phyloP scores from a whole-genome alignment of 768 basidiomycete species.

The Aureoboletus auriporus region DNA sequence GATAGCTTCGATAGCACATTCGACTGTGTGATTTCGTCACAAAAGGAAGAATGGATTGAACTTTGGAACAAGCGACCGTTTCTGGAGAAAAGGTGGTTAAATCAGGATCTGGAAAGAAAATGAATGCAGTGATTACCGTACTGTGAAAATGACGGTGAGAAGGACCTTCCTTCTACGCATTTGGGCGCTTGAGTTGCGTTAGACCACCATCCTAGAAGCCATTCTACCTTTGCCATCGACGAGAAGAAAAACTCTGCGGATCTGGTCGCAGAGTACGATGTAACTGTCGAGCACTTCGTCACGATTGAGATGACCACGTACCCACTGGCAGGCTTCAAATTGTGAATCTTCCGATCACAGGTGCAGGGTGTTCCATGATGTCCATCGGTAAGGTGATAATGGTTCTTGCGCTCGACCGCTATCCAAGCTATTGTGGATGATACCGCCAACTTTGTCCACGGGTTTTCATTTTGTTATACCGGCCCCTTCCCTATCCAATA shows the following conservation, averaged over 20 bases:
- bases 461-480: slow-evolving; percentile 81
- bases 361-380: slow-evolving; percentile 49
- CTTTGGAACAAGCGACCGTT: slow-evolving; percentile 95
- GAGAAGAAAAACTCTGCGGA: slow-evolving; percentile 95
- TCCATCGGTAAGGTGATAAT: slow-evolving; percentile 65
- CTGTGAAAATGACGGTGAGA: slow-evolving; percentile 42
- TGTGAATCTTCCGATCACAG: slow-evolving; percentile 49
- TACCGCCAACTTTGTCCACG: slow-evolving; percentile 83
- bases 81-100: slow-evolving; percentile 99
- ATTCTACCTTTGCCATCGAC: slow-evolving; percentile 58
- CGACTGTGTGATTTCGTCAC: slow-evolving; percentile 54
- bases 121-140: slow-evolving; percentile 52
- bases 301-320: slow-evolving; percentile 63
- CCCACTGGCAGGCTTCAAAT: slow-evolving; percentile 72
- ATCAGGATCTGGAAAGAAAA: slow-evolving; percentile 67
- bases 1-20: slow-evolving; percentile 99
- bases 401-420: not conserved
- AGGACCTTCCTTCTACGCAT: too few species aligned
- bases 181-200: too few species aligned
- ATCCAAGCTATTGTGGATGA: slow-evolving; percentile 52
- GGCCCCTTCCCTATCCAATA: slow-evolving; percentile 68
- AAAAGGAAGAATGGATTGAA: slow-evolving; percentile 26
- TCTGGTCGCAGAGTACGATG: slow-evolving; percentile 92
- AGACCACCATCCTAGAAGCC: slow-evolving; percentile 62
- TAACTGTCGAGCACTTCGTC: slow-evolving; percentile 83